Conservation (phyloP, 257 asterid species). For the Voacanga thouarsii region DNA sequence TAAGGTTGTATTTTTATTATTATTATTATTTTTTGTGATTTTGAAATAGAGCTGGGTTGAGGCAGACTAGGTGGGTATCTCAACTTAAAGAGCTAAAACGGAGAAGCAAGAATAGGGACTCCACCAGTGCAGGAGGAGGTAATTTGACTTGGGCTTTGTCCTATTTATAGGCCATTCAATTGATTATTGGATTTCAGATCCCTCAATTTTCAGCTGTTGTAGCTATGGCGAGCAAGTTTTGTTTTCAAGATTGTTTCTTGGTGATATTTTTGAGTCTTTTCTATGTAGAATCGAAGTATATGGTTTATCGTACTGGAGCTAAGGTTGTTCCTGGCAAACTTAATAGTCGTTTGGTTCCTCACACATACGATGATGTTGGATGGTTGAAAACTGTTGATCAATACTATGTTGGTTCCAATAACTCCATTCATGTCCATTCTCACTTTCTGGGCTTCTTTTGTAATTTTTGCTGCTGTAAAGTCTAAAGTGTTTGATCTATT, state of each 20-base stretch:
- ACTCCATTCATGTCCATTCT: constrained; percentile 83
- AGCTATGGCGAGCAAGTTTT: constrained; percentile 10
- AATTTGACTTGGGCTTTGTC: not conserved
- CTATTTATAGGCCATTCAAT: not conserved
- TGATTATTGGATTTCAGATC: not conserved
- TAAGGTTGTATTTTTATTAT: no score
- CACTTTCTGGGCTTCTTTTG: not conserved
- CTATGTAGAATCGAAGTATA: constrained; percentile 54
- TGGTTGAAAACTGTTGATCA: constrained; percentile 97
- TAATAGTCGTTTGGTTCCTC: constrained; percentile 95
- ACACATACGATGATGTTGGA: constrained; percentile 95
- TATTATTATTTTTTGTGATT: no score
- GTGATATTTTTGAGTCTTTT: constrained; percentile 32
- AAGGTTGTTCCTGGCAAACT: constrained; percentile 62
- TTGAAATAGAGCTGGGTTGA: no score
- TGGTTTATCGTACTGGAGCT: constrained; percentile 70
- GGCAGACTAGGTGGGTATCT: no score
- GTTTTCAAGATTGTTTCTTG: constrained; percentile 9
- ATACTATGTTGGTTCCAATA: constrained; percentile 93
- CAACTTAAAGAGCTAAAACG: no score
- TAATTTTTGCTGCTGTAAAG: not conserved
- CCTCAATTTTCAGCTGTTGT: not conserved
- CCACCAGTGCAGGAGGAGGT: no score
- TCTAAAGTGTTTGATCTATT: not conserved
- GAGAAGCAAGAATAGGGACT: no score